phyloP scores from a whole-genome alignment of 257 asterid species.

The Echites panduratus region DNA sequence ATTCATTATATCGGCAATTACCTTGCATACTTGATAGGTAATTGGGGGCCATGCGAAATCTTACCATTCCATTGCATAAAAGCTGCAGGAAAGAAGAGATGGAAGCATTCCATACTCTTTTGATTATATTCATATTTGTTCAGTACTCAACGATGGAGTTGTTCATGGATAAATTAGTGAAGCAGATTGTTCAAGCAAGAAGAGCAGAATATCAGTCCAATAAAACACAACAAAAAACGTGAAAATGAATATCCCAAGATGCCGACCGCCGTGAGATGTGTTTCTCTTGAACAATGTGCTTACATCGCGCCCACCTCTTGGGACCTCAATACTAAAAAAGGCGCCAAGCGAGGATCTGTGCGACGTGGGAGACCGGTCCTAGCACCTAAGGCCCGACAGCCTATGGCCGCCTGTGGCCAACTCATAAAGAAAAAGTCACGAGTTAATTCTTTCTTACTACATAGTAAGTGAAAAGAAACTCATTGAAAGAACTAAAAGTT shows the following conservation, averaged over 20 bases:
- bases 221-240: slow-evolving; percentile 35
- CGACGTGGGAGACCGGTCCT: slow-evolving; percentile 73
- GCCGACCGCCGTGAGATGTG: slow-evolving; percentile 26
- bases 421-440: background rate
- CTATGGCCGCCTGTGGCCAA: slow-evolving; percentile 67
- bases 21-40: too few species aligned
- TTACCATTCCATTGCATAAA: background rate
- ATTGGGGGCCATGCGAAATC: too few species aligned
- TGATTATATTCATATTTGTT: background rate
- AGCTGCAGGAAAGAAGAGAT: background rate
- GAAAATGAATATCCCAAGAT: slow-evolving; percentile 42
- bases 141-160: background rate
- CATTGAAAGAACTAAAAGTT: background rate
- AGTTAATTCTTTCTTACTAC: background rate
- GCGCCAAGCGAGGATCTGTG: slow-evolving; percentile 57
- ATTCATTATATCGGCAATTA: background rate
- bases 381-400: slow-evolving; percentile 89
- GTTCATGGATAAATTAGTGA: slow-evolving; percentile 9
- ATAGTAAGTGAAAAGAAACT: too few species aligned
- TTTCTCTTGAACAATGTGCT: slow-evolving; percentile 10
- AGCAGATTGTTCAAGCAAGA: slow-evolving; percentile 32
- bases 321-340: slow-evolving; percentile 57
- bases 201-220: slow-evolving; percentile 61
- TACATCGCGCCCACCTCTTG: slow-evolving; percentile 35
- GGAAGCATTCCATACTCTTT: background rate